Percentiles rank a stretch among this genome's conserved stretches.
These are phyloP conservation scores for Centella asiatica DNA, from an alignment of 129 eudicot genomes.

Conservation along the genomic window DNA sequence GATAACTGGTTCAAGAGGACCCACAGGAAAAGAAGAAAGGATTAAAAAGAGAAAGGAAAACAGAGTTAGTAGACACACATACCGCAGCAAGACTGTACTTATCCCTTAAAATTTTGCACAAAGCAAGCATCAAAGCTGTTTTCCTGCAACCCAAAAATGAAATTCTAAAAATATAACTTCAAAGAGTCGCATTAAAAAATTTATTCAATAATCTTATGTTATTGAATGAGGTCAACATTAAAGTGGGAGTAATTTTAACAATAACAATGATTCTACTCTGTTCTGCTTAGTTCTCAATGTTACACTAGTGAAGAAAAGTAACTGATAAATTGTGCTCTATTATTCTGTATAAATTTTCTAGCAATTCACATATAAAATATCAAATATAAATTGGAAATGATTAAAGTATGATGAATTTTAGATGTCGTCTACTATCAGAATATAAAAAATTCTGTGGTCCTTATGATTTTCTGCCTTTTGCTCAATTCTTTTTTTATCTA, in stretches of 20 bases:
- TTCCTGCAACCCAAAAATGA: conserved; percentile 42
- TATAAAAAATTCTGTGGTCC: too few species aligned
- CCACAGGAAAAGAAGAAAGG: neutral
- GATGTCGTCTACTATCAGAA: too few species aligned
- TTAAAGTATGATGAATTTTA: too few species aligned
- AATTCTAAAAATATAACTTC: conserved; percentile 7
- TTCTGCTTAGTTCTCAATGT: too few species aligned
- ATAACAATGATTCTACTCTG: too few species aligned
- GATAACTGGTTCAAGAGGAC: neutral
- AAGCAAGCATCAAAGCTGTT: conserved; percentile 90
- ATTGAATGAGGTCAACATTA: neutral
- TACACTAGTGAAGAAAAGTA: too few species aligned
- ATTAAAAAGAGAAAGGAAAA: neutral
- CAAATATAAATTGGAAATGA: too few species aligned
- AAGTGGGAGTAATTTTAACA: neutral
- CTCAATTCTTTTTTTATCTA: too few species aligned
- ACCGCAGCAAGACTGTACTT: conserved; percentile 98
- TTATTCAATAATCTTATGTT: neutral
- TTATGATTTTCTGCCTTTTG: too few species aligned
- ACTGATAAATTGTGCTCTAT: too few species aligned
- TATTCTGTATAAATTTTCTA: too few species aligned
- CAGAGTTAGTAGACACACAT: conserved; percentile 10
- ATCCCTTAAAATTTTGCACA: conserved; percentile 73
- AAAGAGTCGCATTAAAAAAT: neutral
- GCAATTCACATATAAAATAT: too few species aligned